phyloP scores from a whole-genome alignment of 805 yeast genomes.

The Wickerhamia fluorescens region DNA sequence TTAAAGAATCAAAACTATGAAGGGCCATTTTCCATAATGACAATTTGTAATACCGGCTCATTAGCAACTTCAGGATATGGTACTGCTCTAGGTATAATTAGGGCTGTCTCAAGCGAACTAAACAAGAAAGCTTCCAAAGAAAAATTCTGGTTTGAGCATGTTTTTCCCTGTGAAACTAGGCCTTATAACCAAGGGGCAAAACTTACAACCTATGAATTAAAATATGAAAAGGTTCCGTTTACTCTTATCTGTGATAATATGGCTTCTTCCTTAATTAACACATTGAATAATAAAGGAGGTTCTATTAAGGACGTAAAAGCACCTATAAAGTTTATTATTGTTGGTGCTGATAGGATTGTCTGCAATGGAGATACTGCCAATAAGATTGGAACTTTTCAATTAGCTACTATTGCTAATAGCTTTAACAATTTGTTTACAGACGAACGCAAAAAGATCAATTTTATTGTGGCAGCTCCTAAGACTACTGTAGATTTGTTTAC shows the following conservation, averaged over 20 bases:
- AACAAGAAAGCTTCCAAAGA: conserved; percentile 20
- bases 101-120: conserved; percentile 41
- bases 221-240: conserved; percentile 80
- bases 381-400: conserved; percentile 91
- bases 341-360: conserved; percentile 94
- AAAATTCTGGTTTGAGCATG: conserved; percentile 53
- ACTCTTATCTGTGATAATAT: conserved; percentile 87
- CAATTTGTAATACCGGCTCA: conserved; percentile 95
- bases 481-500: conserved; percentile 79
- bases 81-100: conserved; percentile 87
- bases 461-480: conserved; percentile 91
- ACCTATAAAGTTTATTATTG: conserved; percentile 83
- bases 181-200: conserved; percentile 97
- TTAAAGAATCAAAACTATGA: conserved; percentile 41
- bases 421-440: conserved; percentile 18
- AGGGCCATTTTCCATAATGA: conserved; percentile 73
- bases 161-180: conserved; percentile 86
- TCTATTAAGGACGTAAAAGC: conserved; percentile 27
- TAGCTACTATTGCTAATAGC: conserved; percentile 64
- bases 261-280: conserved; percentile 67
- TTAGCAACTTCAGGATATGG: conserved; percentile 97
- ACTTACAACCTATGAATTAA: conserved; percentile 83
- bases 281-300: conserved; percentile 29
- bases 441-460: conserved; percentile 47
- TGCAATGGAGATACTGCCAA: conserved; percentile 93